Evolutionary conservation across 2,329 filamentous ascomycete genomes (phyloP).

Genomic region (Cladosporium halotolerans): DNA sequence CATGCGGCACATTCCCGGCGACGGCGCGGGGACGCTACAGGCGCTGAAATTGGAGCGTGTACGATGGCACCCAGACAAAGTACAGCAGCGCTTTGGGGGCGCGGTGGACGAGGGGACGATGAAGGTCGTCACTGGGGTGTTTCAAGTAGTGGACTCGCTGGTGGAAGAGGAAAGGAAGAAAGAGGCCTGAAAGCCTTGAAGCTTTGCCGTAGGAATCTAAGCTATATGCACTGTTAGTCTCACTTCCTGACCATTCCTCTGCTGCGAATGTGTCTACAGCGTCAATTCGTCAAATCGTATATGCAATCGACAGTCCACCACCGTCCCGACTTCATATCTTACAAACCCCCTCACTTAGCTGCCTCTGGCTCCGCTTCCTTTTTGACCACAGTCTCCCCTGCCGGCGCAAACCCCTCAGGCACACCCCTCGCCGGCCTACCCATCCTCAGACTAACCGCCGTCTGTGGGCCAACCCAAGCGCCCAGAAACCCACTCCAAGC

Average conservation of each 20-base stretch:
- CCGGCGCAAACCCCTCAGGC: constrained; percentile 60
- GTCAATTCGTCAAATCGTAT: too few relatives aligned
- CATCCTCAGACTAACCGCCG: constrained; percentile 26
- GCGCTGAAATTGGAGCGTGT: constrained; percentile 77
- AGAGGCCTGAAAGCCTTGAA: neutral
- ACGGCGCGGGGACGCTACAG: constrained; percentile 31
- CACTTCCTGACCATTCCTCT: too few relatives aligned
- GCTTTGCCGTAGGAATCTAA: too few relatives aligned
- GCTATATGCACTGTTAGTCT: too few relatives aligned
- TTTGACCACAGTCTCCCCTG: constrained; percentile 7
- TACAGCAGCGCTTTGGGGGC: constrained; percentile 78
- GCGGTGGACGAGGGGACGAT: constrained; percentile 65
- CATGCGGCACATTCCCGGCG: constrained; percentile 51
- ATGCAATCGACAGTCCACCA: too few relatives aligned
- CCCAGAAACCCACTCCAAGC: constrained; percentile 76
- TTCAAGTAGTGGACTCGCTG: constrained; percentile 79
- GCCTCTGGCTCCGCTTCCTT: neutral
- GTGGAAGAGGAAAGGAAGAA: constrained; percentile 23
- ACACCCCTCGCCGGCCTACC: constrained; percentile 65
- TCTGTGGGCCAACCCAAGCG: constrained; percentile 64
- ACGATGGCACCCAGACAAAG: constrained; percentile 96
- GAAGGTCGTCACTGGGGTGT: constrained; percentile 78
- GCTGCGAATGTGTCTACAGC: too few relatives aligned
- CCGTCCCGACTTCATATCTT: too few relatives aligned
- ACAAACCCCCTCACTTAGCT: too few relatives aligned